Evolutionary conservation across 768 basidiomycete species (phyloP).

Genomic region (Amanita pseudoporphyria): DNA sequence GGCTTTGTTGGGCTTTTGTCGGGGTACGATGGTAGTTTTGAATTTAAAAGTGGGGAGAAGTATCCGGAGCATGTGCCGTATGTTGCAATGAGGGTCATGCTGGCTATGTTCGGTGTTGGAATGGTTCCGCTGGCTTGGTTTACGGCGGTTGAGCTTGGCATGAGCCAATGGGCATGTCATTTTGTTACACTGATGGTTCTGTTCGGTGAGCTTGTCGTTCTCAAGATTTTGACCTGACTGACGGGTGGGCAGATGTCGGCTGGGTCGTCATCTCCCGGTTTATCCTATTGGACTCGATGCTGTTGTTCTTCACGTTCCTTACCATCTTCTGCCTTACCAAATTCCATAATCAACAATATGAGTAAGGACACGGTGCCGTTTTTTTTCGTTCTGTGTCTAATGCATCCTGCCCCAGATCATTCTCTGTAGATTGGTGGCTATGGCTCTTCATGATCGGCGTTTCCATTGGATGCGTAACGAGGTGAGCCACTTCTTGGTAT

Average conservation of each 20-base stretch:
- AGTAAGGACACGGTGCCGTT: constrained; percentile 40
- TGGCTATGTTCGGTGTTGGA: constrained; percentile 89
- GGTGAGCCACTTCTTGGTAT: constrained; percentile 32
- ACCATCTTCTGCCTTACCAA: constrained; percentile 92
- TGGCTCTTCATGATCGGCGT: constrained; percentile 92
- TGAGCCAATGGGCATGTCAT: constrained; percentile 86
- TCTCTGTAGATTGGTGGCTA: constrained; percentile 95
- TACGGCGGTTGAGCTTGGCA: constrained; percentile 87
- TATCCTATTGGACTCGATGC: constrained; percentile 95
- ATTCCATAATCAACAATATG: constrained; percentile 95
- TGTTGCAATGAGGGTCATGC: constrained; percentile 89
- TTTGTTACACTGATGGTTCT: constrained; percentile 91
- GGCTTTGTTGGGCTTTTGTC: constrained; percentile 85
- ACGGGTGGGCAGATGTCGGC: constrained; percentile 63
- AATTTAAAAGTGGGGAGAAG: constrained; percentile 84
- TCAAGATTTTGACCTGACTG: neutral
- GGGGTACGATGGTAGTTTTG: constrained; percentile 87
- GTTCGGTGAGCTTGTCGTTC: constrained; percentile 47
- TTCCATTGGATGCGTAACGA: constrained; percentile 92
- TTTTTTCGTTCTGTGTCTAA: constrained; percentile 1
- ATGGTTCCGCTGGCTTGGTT: constrained; percentile 98
- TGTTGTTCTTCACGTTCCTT: constrained; percentile 98
- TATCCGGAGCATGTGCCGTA: constrained; percentile 86
- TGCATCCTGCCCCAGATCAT: constrained; percentile 48
- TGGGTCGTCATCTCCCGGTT: constrained; percentile 97